phyloP scores from a whole-genome alignment of 768 basidiomycete species.

The Trametes villosa region DNA sequence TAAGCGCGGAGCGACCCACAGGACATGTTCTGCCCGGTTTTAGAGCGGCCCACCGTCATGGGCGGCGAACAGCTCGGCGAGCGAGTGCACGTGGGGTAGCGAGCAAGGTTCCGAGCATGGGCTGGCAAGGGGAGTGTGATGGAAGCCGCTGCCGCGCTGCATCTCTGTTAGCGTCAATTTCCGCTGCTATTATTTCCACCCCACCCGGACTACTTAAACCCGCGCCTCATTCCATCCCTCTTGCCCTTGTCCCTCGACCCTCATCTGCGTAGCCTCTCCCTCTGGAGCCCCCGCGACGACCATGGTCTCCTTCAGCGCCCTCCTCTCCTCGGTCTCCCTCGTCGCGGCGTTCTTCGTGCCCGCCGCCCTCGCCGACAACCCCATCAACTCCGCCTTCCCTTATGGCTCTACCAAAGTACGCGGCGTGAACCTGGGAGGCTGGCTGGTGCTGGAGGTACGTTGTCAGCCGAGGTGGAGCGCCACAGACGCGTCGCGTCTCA shows the following conservation, averaged over 20 bases:
- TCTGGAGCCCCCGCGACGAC: slow-evolving; percentile 12
- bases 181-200: slow-evolving; percentile 17
- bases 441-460: slow-evolving; percentile 58
- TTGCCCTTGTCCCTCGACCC: slow-evolving; percentile 1
- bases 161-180: slow-evolving; percentile 14
- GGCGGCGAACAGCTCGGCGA: not conserved
- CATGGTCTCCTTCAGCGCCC: slow-evolving; percentile 25
- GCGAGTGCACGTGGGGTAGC: slow-evolving; percentile 1
- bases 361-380: slow-evolving; percentile 30
- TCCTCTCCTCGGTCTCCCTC: slow-evolving; percentile 22
- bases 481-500: slow-evolving; percentile 5
- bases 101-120: slow-evolving; percentile 11
- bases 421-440: slow-evolving; percentile 82
- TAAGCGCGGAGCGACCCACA: not conserved
- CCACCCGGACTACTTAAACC: slow-evolving; percentile 10
- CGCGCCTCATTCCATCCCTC: slow-evolving; percentile 4
- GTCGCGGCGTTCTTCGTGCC: slow-evolving; percentile 35
- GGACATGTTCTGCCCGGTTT: not conserved
- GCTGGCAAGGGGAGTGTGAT: slow-evolving; percentile 16
- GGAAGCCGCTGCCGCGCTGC: slow-evolving; percentile 17
- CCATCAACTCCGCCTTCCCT: slow-evolving; percentile 61
- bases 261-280: not conserved
- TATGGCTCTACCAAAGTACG: slow-evolving; percentile 77
- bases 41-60: not conserved
- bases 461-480: not conserved